phyloP scores from a whole-genome alignment of 345 rosid species.

The Clausena lansium region DNA sequence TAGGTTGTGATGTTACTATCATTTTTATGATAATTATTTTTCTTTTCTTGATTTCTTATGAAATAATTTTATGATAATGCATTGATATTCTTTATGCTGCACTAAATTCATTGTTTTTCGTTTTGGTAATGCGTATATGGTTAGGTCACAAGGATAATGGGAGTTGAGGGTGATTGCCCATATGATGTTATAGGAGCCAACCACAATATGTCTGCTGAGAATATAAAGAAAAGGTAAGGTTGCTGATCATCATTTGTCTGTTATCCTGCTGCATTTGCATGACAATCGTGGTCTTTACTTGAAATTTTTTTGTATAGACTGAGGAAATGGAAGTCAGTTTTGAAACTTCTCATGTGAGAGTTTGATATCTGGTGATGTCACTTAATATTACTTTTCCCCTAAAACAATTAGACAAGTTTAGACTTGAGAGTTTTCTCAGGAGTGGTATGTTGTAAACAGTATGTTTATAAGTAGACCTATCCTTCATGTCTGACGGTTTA shows the following conservation, averaged over 20 bases:
- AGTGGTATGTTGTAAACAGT: neutral
- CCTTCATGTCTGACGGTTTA: neutral
- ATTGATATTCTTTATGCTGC: constrained; percentile 3
- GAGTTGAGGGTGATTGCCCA: constrained; percentile 61
- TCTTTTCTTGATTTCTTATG: neutral
- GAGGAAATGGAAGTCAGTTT: neutral
- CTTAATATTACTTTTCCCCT: neutral
- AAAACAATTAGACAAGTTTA: neutral
- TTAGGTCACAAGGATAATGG: constrained; percentile 90
- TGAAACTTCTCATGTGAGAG: neutral
- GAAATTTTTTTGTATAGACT: neutral
- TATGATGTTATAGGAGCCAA: constrained; percentile 81
- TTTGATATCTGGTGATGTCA: neutral
- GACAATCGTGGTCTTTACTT: neutral
- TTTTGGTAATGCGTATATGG: constrained; percentile 1
- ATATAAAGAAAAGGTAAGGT: constrained; percentile 80
- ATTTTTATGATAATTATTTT: neutral
- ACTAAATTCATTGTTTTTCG: constrained; percentile 9
- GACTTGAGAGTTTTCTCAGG: neutral
- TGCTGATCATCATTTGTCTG: constrained; percentile 5
- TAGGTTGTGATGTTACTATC: neutral
- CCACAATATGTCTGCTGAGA: constrained; percentile 63
- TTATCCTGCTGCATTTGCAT: neutral
- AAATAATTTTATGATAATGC: neutral
- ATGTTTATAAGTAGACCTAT: neutral